These are phyloP conservation scores for Carex littledalei DNA, from an alignment of 176 grass and related monocot genomes.

Conservation along the genomic window DNA sequence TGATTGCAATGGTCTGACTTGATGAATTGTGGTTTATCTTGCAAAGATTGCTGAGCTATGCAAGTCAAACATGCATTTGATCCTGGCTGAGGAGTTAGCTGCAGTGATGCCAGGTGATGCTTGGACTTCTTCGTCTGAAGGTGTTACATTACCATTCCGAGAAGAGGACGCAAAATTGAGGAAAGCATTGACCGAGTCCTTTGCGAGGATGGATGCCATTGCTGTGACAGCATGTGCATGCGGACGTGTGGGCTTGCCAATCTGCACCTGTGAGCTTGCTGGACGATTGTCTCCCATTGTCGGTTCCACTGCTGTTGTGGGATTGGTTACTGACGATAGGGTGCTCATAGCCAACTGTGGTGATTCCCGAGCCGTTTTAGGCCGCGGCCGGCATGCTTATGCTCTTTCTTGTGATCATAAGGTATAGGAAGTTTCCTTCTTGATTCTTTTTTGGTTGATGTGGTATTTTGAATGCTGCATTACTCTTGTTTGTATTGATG, in stretches of 20 bases:
- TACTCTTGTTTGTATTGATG: background rate
- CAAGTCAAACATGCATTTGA: constrained; percentile 57
- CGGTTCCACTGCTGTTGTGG: constrained; percentile 81
- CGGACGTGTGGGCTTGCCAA: constrained; percentile 29
- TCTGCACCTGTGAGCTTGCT: constrained; percentile 45
- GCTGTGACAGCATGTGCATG: constrained; percentile 59
- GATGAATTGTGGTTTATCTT: background rate
- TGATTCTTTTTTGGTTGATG: background rate
- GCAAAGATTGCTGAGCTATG: constrained; percentile 67
- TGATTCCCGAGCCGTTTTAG: constrained; percentile 77
- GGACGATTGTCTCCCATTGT: constrained; percentile 39
- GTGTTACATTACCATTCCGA: background rate
- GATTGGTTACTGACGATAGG: constrained; percentile 36
- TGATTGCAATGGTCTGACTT: background rate
- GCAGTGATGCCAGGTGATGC: background rate
- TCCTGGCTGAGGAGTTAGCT: constrained; percentile 50
- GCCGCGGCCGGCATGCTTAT: constrained; percentile 30
- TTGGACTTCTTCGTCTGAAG: background rate
- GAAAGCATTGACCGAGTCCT: constrained; percentile 30
- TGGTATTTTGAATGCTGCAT: background rate
- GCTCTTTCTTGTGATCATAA: constrained; percentile 85
- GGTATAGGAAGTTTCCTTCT: constrained; percentile 23
- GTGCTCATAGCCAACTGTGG: constrained; percentile 79
- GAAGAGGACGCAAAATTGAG: constrained; percentile 37
- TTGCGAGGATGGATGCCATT: constrained; percentile 62